Conservation (phyloP, 805 yeast species). For the Ogataea salicorniae region DNA sequence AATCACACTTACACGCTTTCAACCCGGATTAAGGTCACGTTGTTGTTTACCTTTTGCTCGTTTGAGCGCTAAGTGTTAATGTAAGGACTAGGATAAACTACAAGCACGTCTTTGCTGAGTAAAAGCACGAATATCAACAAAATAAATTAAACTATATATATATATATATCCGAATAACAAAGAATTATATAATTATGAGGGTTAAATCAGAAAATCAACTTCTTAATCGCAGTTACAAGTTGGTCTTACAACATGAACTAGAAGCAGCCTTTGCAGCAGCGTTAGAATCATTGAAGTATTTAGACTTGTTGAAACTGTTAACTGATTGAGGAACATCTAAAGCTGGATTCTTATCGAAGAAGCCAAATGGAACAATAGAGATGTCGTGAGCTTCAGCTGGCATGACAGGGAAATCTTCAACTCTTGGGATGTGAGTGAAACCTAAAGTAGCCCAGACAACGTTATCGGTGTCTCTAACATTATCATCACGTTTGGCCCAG, state of each 20-base stretch:
- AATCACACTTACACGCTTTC: background rate
- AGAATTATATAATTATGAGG: background rate
- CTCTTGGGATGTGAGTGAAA: slow-evolving; percentile 75
- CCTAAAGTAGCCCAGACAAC: slow-evolving; percentile 83
- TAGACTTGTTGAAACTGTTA: slow-evolving; percentile 63
- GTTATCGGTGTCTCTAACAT: slow-evolving; percentile 67
- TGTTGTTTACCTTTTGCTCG: background rate
- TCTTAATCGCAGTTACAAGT: slow-evolving; percentile 25
- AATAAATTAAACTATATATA: too few relatives aligned
- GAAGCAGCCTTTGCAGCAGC: slow-evolving; percentile 12
- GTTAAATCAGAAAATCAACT: background rate
- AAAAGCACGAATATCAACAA: too few relatives aligned
- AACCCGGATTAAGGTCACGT: too few relatives aligned
- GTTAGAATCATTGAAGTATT: slow-evolving; percentile 30
- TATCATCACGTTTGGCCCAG: slow-evolving; percentile 66
- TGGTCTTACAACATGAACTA: slow-evolving; percentile 30
- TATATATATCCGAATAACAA: background rate
- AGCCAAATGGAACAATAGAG: slow-evolving; percentile 62
- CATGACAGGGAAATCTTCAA: slow-evolving; percentile 88
- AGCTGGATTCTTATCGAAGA: slow-evolving; percentile 75
- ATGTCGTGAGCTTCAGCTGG: slow-evolving; percentile 75
- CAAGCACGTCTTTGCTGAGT: too few relatives aligned
- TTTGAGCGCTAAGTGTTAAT: background rate
- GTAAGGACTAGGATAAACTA: too few relatives aligned
- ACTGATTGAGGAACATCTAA: slow-evolving; percentile 70